Percentiles rank a stretch among this genome's conserved stretches.
These are phyloP conservation scores for Eragrostis nindensis DNA, from an alignment of 176 grass and related monocot species.

Conservation along the genomic window DNA sequence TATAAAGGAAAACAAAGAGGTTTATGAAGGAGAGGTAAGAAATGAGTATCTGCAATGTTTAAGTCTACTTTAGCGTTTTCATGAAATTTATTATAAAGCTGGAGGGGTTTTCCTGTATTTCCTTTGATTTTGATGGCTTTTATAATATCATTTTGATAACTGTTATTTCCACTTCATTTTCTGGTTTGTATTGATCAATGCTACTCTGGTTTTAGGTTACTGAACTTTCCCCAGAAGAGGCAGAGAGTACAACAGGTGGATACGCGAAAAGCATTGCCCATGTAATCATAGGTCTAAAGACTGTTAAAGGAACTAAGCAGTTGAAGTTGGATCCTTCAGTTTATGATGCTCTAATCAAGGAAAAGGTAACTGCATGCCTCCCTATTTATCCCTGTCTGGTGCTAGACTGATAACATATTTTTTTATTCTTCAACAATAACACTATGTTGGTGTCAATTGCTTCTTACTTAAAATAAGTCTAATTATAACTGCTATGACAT, in stretches of 20 bases:
- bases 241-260: constrained; percentile 79
- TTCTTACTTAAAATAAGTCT: constrained; percentile 24
- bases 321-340: constrained; percentile 92
- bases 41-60: constrained; percentile 11
- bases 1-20: constrained; percentile 98
- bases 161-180: not conserved
- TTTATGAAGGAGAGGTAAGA: constrained; percentile 94
- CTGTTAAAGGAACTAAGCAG: constrained; percentile 95
- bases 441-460: not conserved
- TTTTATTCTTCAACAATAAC: constrained; percentile 15
- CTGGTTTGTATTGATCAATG: not conserved
- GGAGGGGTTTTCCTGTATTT: not conserved
- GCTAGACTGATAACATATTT: constrained; percentile 17
- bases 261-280: constrained; percentile 89
- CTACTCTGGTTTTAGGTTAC: constrained; percentile 66
- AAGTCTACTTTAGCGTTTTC: not conserved
- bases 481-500: not conserved
- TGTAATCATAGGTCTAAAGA: constrained; percentile 92
- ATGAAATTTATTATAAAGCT: not conserved
- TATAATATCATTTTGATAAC: not conserved
- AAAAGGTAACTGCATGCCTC: constrained; percentile 68
- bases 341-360: constrained; percentile 97
- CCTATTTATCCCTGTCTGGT: not conserved
- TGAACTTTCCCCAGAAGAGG: constrained; percentile 89
- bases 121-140: not conserved